Conservation (phyloP, 2,329 filamentous ascomycete species). For the Dothideomycetes sp. region DNA sequence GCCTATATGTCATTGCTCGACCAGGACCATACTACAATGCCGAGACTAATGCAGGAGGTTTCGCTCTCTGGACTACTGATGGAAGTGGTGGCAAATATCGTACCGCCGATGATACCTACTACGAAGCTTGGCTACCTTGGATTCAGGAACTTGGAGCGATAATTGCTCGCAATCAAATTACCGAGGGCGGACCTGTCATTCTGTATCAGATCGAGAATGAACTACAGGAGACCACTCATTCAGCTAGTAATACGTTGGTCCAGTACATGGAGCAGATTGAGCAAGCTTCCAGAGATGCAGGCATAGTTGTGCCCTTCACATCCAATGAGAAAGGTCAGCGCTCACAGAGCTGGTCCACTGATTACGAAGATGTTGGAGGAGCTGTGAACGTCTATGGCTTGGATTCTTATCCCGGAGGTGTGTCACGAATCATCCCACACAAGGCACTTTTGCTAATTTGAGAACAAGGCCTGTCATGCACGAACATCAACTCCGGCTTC, state of each 20-base stretch:
- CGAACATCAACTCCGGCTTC: slow-evolving; percentile 44
- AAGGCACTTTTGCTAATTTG: too few species aligned
- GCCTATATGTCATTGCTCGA: slow-evolving; percentile 22
- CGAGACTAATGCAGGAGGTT: slow-evolving; percentile 49
- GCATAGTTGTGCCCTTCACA: slow-evolving; percentile 47
- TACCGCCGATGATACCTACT: slow-evolving; percentile 37
- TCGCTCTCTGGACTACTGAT: slow-evolving; percentile 50
- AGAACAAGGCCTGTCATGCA: slow-evolving; percentile 58
- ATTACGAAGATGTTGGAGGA: slow-evolving; percentile 46
- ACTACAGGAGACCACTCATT: slow-evolving; percentile 28
- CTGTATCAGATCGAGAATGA: slow-evolving; percentile 51
- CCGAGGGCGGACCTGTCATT: slow-evolving; percentile 45
- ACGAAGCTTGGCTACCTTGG: slow-evolving; percentile 42
- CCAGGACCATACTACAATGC: slow-evolving; percentile 55
- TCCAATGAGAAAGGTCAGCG: slow-evolving; percentile 52
- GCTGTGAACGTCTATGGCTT: slow-evolving; percentile 38
- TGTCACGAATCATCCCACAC: too few species aligned
- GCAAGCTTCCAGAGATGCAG: slow-evolving; percentile 41
- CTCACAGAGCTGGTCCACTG: slow-evolving; percentile 48
- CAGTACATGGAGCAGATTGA: slow-evolving; percentile 49
- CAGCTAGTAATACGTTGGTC: slow-evolving; percentile 28
- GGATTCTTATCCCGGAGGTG: slow-evolving; percentile 40
- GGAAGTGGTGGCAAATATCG: slow-evolving; percentile 45
- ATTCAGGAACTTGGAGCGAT: slow-evolving; percentile 34
- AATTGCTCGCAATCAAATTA: slow-evolving; percentile 43